A percentile compares a stretch with the other conserved stretches of the same genome.
Conservation (phyloP, 176 grass and related monocot species). For the Oryza rufipogon region DNA sequence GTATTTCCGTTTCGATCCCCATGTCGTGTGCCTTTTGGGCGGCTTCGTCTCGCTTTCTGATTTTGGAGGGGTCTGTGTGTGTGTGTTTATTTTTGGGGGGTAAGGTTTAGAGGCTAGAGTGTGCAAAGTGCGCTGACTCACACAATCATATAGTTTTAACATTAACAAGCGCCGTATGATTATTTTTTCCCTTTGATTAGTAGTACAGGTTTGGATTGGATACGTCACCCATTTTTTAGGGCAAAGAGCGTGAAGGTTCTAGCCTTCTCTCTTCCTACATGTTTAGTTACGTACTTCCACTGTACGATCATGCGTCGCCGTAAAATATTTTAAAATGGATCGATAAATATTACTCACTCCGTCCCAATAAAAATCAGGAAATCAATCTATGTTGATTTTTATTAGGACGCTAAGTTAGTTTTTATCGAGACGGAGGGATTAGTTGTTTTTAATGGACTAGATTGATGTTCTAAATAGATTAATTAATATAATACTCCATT, state of each 20-base stretch:
- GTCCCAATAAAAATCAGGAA: too few species aligned
- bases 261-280: neutral
- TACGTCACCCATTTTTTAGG: neutral
- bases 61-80: neutral
- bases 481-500: too few species aligned
- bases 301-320: too few species aligned
- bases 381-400: too few species aligned
- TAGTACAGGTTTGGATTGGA: neutral
- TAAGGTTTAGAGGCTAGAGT: conserved; percentile 15
- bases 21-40: conserved; percentile 6
- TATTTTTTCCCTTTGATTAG: neutral
- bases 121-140: conserved; percentile 39
- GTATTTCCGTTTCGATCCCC: conserved; percentile 1
- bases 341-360: too few species aligned
- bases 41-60: conserved; percentile 48
- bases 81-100: conserved; percentile 35
- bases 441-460: too few species aligned
- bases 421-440: too few species aligned
- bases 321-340: too few species aligned
- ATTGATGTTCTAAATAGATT: too few species aligned
- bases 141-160: neutral
- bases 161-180: neutral
- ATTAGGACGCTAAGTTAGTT: fast-evolving
- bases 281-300: neutral
- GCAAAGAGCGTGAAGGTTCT: neutral